Percentiles rank a stretch among this genome's conserved stretches.
These are phyloP conservation scores for Cotoneaster glaucophyllus DNA, from an alignment of 306 rosid genomes.

Conservation along the genomic window DNA sequence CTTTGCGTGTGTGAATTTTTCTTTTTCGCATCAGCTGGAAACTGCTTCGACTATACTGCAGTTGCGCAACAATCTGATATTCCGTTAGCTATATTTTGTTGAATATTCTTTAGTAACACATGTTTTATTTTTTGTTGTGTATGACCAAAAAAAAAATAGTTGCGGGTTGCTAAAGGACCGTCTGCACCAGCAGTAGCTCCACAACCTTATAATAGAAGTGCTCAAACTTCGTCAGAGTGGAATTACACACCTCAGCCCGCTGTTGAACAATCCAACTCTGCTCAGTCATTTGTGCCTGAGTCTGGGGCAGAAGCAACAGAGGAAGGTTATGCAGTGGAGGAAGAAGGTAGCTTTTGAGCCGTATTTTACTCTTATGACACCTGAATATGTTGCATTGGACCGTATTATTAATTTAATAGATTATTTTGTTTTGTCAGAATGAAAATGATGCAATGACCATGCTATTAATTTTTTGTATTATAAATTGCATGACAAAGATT, in stretches of 20 bases:
- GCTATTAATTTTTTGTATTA: not conserved
- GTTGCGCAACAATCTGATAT: not conserved
- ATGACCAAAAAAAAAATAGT: conserved; percentile 41
- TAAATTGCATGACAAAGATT: not conserved
- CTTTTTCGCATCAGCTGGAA: not conserved
- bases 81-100: not conserved
- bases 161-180: conserved; percentile 61
- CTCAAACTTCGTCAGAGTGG: conserved; percentile 50
- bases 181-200: conserved; percentile 34
- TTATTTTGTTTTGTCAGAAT: not conserved
- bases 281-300: conserved; percentile 37
- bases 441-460: not conserved
- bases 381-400: not conserved
- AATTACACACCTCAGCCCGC: conserved; percentile 61
- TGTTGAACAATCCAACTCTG: conserved; percentile 51
- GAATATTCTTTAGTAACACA: not conserved
- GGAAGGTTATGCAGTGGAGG: conserved; percentile 60
- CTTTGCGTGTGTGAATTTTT: not conserved
- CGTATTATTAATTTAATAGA: not conserved
- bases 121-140: not conserved
- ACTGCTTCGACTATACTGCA: not conserved
- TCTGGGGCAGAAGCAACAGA: conserved; percentile 50
- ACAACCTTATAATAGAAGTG: conserved; percentile 41
- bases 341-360: conserved; percentile 61
- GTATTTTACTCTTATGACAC: not conserved